Evolutionary conservation across 257 asterid genomes (phyloP).

Genomic region (Salvia splendens): DNA sequence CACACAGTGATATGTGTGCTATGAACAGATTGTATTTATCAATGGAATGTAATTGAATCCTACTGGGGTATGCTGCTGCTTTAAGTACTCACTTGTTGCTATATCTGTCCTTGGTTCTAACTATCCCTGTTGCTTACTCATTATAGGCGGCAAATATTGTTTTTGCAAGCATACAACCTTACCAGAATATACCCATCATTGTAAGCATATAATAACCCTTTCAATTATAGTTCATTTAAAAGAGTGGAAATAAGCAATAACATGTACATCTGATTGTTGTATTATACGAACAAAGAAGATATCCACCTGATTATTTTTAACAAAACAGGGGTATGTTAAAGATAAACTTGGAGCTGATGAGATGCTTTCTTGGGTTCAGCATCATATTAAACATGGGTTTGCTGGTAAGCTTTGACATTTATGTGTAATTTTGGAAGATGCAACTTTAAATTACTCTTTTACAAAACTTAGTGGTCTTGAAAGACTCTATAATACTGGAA

Average conservation of each 20-base stretch:
- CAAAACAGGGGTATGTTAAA: slow-evolving; percentile 46
- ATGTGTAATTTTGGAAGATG: not conserved
- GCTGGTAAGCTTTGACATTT: slow-evolving; percentile 50
- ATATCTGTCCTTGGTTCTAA: slow-evolving; percentile 22
- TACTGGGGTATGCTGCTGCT: not conserved
- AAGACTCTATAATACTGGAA: not conserved
- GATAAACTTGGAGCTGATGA: slow-evolving; percentile 78
- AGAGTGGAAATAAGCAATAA: slow-evolving; percentile 7
- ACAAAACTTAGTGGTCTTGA: not conserved
- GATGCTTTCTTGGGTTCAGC: slow-evolving; percentile 61
- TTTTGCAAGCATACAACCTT: slow-evolving; percentile 61
- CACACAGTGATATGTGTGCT: not conserved
- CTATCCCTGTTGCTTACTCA: slow-evolving; percentile 33
- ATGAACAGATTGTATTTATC: slow-evolving; percentile 11
- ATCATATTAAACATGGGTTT: slow-evolving; percentile 63
- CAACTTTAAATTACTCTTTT: not conserved
- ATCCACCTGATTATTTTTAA: slow-evolving; percentile 2
- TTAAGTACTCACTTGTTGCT: slow-evolving; percentile 2
- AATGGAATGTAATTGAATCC: slow-evolving; percentile 12
- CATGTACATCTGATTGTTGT: slow-evolving; percentile 15
- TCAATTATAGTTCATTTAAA: slow-evolving; percentile 17
- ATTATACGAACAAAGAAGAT: slow-evolving; percentile 11
- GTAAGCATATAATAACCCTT: slow-evolving; percentile 44
- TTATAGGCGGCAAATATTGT: slow-evolving; percentile 62
- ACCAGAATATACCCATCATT: slow-evolving; percentile 52